Conservation (phyloP, 305 asterid genomes). For the Rubia tinctorum region DNA sequence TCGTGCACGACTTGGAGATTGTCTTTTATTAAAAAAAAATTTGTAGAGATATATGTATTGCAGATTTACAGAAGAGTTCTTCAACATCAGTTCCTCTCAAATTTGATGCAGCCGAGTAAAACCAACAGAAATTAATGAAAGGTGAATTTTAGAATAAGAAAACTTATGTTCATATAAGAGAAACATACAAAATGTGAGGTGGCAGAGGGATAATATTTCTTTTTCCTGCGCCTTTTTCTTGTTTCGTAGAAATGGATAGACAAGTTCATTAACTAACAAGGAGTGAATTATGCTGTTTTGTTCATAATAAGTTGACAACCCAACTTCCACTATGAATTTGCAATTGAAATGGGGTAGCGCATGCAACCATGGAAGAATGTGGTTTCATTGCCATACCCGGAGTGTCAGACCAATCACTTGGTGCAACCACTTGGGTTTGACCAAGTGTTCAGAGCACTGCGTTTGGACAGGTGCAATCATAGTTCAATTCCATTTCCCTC, state of each 20-base stretch:
- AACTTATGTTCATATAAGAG: neutral
- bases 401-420: too few species aligned
- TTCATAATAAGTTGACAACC: neutral
- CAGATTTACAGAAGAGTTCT: too few species aligned
- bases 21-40: too few species aligned
- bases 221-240: neutral
- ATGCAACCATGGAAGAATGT: neutral
- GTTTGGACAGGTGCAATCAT: too few species aligned
- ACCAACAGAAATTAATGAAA: too few species aligned
- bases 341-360: neutral
- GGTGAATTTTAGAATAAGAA: neutral
- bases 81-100: too few species aligned
- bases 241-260: neutral
- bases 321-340: conserved; percentile 6
- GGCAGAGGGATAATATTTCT: neutral
- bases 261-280: neutral
- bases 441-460: too few species aligned
- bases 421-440: too few species aligned
- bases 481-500: too few species aligned
- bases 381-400: neutral
- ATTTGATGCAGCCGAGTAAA: too few species aligned
- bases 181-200: neutral
- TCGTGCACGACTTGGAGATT: too few species aligned
- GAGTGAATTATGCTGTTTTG: neutral
- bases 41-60: too few species aligned